Percentiles rank a stretch among this genome's conserved stretches.
Conservation (phyloP, 441 rosid genomes). For the Populus trichocarpa region DNA sequence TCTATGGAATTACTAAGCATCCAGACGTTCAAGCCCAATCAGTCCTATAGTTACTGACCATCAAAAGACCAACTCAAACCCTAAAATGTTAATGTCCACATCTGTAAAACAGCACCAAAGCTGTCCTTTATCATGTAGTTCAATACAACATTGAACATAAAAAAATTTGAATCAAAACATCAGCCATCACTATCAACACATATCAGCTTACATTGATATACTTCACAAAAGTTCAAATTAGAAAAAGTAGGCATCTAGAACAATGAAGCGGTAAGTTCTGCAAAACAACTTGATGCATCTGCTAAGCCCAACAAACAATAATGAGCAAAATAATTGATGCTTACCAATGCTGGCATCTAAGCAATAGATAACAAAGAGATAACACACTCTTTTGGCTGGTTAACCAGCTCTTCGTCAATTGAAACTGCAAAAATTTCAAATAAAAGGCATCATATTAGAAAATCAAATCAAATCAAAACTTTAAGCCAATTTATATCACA, state of each 20-base stretch:
- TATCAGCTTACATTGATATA: neutral
- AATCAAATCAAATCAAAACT: conserved; percentile 6
- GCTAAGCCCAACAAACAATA: neutral
- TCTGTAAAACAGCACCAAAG: neutral
- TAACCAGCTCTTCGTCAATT: conserved; percentile 11
- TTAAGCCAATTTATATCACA: neutral
- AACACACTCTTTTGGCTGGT: conserved; percentile 2
- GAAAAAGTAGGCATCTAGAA: neutral
- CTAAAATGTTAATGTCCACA: neutral
- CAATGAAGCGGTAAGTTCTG: neutral
- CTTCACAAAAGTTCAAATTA: neutral
- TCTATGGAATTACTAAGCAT: neutral
- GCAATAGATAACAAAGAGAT: neutral
- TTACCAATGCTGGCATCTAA: conserved; percentile 23
- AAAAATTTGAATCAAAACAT: neutral
- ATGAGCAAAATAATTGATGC: conserved; percentile 10
- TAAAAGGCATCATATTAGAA: conserved; percentile 2
- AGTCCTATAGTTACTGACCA: neutral
- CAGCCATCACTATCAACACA: neutral
- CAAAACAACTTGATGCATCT: neutral
- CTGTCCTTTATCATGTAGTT: neutral
- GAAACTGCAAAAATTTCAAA: conserved; percentile 11
- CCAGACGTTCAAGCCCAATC: neutral
- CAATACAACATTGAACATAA: neutral
- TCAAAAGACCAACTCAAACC: neutral